Percentiles rank a stretch among this genome's conserved stretches.
phyloP scores from a whole-genome alignment of 2,329 filamentous ascomycete species.

The Colletotrichum sp. region DNA sequence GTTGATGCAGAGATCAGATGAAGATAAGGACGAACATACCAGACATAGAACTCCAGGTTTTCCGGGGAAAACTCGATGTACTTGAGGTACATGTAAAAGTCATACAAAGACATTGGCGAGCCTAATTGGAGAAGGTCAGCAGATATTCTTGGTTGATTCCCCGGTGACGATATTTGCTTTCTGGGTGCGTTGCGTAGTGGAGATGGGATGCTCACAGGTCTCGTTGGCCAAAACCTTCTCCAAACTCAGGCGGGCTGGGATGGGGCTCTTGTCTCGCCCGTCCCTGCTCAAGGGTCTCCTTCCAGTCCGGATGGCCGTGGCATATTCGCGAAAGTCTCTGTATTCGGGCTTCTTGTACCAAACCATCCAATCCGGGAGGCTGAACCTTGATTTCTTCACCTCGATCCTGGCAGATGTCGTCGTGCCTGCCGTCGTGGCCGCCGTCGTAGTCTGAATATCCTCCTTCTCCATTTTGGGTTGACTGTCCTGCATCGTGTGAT shows the following conservation, averaged over 20 bases:
- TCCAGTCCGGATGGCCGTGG: conserved; percentile 38
- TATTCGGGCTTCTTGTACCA: conserved; percentile 58
- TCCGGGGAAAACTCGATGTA: conserved; percentile 54
- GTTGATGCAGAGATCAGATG: accelerated
- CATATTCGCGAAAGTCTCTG: conserved; percentile 51
- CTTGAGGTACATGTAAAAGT: conserved; percentile 57
- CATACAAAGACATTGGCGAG: conserved; percentile 53
- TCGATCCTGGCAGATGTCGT: not conserved
- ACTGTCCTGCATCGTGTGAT: not conserved
- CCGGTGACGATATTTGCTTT: not conserved
- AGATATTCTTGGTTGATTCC: not conserved
- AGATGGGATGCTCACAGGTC: conserved; percentile 38
- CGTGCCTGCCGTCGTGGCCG: not conserved
- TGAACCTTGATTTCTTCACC: conserved; percentile 1
- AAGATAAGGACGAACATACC: conserved; percentile 33
- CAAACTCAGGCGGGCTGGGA: conserved; percentile 45
- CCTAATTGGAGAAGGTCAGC: conserved; percentile 28
- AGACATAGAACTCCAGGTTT: conserved; percentile 56
- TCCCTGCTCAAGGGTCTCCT: conserved; percentile 40
- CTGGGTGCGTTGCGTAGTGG: not conserved
- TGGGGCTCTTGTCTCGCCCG: conserved; percentile 36
- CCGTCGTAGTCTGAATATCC: not conserved
- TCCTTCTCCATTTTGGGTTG: not conserved
- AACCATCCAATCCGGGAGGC: conserved; percentile 37
- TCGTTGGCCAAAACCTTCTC: conserved; percentile 53